Conservation (phyloP, 441 rosid genomes). For the Jatropha multifida region DNA sequence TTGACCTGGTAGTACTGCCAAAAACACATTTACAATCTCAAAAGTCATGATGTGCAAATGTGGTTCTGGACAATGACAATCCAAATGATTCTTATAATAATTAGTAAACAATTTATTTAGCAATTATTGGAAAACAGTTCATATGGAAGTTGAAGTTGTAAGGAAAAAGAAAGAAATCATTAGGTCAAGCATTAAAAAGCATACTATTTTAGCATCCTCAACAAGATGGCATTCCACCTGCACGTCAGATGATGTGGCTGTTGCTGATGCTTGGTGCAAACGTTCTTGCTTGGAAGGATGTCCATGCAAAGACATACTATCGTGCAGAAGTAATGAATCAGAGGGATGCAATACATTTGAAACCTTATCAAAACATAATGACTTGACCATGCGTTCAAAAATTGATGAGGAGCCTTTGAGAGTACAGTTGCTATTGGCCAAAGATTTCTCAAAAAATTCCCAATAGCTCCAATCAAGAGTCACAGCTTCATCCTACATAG, state of each 20-base stretch:
- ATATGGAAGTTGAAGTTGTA: conserved; percentile 12
- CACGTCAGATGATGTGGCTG: conserved; percentile 29
- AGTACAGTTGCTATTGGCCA: conserved; percentile 17
- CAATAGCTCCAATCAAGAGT: conserved; percentile 77
- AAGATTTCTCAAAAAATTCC: conserved; percentile 48
- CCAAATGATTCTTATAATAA: neutral
- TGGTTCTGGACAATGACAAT: neutral
- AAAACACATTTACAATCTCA: conserved; percentile 15
- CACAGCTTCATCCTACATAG: conserved; percentile 44
- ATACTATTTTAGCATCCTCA: conserved; percentile 37
- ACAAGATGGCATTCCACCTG: conserved; percentile 27
- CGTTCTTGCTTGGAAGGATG: conserved; percentile 31
- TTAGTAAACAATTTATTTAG: neutral
- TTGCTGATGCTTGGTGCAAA: conserved; percentile 31
- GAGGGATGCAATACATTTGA: conserved; percentile 23
- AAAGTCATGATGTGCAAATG: neutral
- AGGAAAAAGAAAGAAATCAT: conserved; percentile 9
- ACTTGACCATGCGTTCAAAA: conserved; percentile 33
- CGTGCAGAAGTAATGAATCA: conserved; percentile 29
- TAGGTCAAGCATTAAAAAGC: conserved; percentile 3
- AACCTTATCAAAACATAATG: conserved; percentile 43
- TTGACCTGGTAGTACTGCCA: conserved; percentile 45
- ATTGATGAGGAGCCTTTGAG: conserved; percentile 35
- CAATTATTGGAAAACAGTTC: conserved; percentile 5
- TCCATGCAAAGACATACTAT: conserved; percentile 27